These are phyloP conservation scores for Saccharum spontaneum DNA, from an alignment of 176 grass and related monocot genomes.

Conservation along the genomic window DNA sequence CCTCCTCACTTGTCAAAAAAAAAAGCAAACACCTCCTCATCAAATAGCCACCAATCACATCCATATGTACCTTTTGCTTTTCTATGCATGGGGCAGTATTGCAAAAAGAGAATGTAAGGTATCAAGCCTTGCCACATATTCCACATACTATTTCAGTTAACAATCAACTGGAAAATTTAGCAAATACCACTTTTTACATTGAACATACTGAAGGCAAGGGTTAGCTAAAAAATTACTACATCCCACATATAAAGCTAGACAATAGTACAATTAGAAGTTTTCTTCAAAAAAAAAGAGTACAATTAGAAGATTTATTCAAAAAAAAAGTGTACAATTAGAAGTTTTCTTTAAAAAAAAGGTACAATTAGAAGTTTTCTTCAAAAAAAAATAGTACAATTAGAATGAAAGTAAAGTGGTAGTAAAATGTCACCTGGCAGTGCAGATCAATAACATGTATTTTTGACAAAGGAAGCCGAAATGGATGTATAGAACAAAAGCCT, in stretches of 20 bases:
- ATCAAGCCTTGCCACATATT: neutral
- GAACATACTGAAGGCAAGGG: neutral
- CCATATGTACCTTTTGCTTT: neutral
- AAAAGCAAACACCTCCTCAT: neutral
- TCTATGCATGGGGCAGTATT: neutral
- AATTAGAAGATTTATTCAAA: neutral
- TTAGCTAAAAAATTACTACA: neutral
- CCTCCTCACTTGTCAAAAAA: neutral
- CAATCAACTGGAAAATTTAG: neutral
- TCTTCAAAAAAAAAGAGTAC: no score
- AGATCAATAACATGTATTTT: constrained; percentile 60
- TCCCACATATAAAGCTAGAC: constrained; percentile 3
- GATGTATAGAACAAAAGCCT: constrained; percentile 43
- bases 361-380: no score
- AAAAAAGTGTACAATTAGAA: neutral
- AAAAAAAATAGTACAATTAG: neutral
- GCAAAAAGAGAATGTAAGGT: neutral
- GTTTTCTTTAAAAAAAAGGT: no score
- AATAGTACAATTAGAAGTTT: neutral
- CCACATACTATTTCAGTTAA: neutral
- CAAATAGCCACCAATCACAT: neutral
- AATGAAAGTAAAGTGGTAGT: neutral
- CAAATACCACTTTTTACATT: neutral
- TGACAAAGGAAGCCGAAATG: constrained; percentile 46
- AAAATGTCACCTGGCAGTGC: constrained; percentile 46